These are phyloP conservation scores for Ceratocystis diversiconidia DNA, from an alignment of 2,329 filamentous ascomycete species.

Conservation along the genomic window DNA sequence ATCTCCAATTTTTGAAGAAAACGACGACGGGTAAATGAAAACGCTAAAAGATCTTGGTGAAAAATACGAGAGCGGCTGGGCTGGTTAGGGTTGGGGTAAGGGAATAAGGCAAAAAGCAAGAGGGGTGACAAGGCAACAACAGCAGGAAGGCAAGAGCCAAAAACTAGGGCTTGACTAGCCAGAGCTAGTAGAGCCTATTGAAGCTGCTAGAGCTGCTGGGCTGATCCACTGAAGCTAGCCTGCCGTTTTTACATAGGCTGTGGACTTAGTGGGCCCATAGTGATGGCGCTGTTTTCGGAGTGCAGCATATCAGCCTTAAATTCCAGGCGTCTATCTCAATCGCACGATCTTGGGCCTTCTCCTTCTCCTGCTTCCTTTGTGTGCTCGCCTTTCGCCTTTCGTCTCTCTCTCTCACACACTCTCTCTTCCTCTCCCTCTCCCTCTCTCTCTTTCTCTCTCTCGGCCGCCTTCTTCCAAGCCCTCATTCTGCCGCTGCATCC, in stretches of 20 bases:
- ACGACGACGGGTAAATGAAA: background rate
- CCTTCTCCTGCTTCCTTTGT: background rate
- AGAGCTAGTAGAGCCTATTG: no score
- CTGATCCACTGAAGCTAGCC: no score
- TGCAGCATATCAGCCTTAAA: background rate
- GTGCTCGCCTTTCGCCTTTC: background rate
- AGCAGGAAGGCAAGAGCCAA: no score
- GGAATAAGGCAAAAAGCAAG: no score
- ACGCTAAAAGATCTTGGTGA: background rate
- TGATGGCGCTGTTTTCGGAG: background rate
- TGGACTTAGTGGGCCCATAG: background rate
- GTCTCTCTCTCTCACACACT: background rate
- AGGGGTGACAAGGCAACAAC: no score
- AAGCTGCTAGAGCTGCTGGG: no score
- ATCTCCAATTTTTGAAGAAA: background rate
- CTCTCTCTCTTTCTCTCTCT: background rate
- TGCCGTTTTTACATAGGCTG: no score
- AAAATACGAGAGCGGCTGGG: background rate
- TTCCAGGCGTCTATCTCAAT: no score
- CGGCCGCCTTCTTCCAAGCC: no score
- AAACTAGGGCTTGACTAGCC: no score
- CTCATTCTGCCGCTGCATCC: background rate
- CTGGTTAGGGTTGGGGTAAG: background rate
- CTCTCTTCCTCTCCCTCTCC: background rate
- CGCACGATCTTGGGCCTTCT: background rate